Evolutionary conservation across 2,329 filamentous ascomycete species (phyloP).

Genomic region (Cladosporium sp.): DNA sequence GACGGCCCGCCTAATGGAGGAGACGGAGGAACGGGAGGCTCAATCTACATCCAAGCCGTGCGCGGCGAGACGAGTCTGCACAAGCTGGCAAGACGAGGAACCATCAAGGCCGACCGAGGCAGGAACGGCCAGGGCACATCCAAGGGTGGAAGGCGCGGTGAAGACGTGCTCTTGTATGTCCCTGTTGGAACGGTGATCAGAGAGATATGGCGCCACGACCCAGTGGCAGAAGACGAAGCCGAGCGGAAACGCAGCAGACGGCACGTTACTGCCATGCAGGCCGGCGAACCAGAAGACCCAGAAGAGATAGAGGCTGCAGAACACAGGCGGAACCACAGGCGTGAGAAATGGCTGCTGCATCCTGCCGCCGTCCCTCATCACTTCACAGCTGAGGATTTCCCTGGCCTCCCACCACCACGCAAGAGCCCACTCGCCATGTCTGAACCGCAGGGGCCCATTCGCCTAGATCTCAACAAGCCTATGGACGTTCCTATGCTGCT

Average conservation of each 20-base stretch:
- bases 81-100: slow-evolving; percentile 77
- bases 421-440: slow-evolving; percentile 60
- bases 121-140: slow-evolving; percentile 74
- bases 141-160: slow-evolving; percentile 74
- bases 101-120: slow-evolving; percentile 73
- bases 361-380: slow-evolving; percentile 76
- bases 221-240: slow-evolving; percentile 65
- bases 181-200: slow-evolving; percentile 89
- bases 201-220: slow-evolving; percentile 77
- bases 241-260: slow-evolving; percentile 30
- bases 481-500: slow-evolving; percentile 83
- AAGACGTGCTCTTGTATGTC: slow-evolving; percentile 84
- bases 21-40: slow-evolving; percentile 88
- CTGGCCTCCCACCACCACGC: slow-evolving; percentile 56
- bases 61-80: slow-evolving; percentile 89
- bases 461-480: slow-evolving; percentile 59
- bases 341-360: slow-evolving; percentile 82
- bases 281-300: slow-evolving; percentile 33
- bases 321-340: slow-evolving; percentile 35
- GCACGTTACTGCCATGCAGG: background rate
- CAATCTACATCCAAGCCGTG: slow-evolving; percentile 90
- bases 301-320: slow-evolving; percentile 21
- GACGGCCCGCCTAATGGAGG: slow-evolving; percentile 93
- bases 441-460: slow-evolving; percentile 72
- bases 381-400: slow-evolving; percentile 60